Evolutionary conservation across 2,329 filamentous ascomycete species (phyloP).

Genomic region (Gaeumannomyces sp.): DNA sequence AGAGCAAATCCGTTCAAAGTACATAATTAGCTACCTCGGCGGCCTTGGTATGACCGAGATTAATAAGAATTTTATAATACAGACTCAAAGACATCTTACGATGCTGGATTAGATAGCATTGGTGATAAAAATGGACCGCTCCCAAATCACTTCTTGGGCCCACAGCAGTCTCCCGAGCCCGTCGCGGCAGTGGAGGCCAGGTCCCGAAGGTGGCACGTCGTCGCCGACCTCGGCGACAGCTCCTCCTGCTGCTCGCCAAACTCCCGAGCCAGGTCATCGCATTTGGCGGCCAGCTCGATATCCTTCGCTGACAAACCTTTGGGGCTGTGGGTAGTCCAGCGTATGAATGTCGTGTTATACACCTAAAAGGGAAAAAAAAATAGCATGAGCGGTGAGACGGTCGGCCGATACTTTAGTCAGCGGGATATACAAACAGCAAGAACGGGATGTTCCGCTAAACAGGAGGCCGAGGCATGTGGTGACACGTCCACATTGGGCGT

Average conservation of each 20-base stretch:
- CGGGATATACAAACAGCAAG: background rate
- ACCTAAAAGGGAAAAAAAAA: slow-evolving; percentile 40
- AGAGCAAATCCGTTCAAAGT: background rate
- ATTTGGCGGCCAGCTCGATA: slow-evolving; percentile 53
- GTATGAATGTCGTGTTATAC: slow-evolving; percentile 63
- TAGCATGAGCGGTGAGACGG: background rate
- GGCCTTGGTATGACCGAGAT: background rate
- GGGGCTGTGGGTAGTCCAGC: slow-evolving; percentile 68
- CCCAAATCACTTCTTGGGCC: slow-evolving; percentile 30
- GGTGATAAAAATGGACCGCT: background rate
- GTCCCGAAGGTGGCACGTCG: slow-evolving; percentile 31
- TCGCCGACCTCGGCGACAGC: slow-evolving; percentile 11
- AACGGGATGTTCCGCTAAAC: slow-evolving; percentile 17
- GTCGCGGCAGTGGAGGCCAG: slow-evolving; percentile 40
- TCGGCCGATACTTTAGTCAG: too few relatives aligned
- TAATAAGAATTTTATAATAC: slow-evolving; percentile 13
- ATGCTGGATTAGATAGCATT: background rate
- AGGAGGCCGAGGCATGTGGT: slow-evolving; percentile 34
- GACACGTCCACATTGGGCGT: too few relatives aligned
- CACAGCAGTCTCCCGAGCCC: slow-evolving; percentile 48
- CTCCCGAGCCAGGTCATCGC: slow-evolving; percentile 51
- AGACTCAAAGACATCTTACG: slow-evolving; percentile 13
- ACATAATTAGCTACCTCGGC: slow-evolving; percentile 1
- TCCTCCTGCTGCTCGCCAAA: slow-evolving; percentile 44
- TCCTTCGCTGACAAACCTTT: slow-evolving; percentile 60